phyloP scores from a whole-genome alignment of 352 stramenopile genomes.

The Phytophthora cactorum region DNA sequence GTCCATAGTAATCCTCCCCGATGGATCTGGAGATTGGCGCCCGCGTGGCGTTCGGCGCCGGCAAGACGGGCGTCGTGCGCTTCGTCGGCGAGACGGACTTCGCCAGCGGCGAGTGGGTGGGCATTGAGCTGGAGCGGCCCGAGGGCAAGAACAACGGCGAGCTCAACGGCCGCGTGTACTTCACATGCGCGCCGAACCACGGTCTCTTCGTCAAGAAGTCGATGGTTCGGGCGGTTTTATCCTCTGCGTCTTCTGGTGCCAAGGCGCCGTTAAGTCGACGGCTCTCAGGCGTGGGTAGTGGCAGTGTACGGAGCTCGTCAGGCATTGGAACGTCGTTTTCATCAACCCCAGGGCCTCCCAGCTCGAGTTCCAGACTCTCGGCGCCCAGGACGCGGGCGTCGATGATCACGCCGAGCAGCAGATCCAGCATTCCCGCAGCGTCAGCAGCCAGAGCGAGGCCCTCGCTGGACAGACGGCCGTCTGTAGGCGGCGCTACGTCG shows the following conservation, averaged over 20 bases:
- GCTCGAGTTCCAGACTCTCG: constrained; percentile 23
- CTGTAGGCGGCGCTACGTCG: constrained; percentile 6
- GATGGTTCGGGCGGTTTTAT: constrained; percentile 42
- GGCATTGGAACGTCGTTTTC: constrained; percentile 4
- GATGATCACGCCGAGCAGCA: constrained; percentile 23
- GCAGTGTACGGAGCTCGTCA: constrained; percentile 6
- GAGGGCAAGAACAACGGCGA: constrained; percentile 90
- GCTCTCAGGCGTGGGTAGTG: constrained; percentile 35
- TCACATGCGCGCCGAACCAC: constrained; percentile 71
- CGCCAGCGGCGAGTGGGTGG: constrained; percentile 81
- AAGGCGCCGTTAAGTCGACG: constrained; percentile 49
- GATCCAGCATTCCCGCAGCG: constrained; percentile 9
- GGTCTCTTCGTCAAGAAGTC: constrained; percentile 76
- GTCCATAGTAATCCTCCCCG: constrained; percentile 1
- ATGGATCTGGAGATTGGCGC: constrained; percentile 68
- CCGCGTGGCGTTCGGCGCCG: constrained; percentile 69
- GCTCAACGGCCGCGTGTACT: constrained; percentile 85
- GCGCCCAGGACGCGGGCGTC: constrained; percentile 24
- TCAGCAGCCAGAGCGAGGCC: constrained; percentile 23
- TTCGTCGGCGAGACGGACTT: constrained; percentile 84
- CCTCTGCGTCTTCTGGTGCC: constrained; percentile 22
- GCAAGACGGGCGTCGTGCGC: constrained; percentile 74
- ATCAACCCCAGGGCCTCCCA: constrained; percentile 2
- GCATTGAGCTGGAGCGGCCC: constrained; percentile 77
- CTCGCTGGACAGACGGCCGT: constrained; percentile 37